Conservation (phyloP, 495 filamentous ascomycete genomes). For the Aspergillus incahuasiensis region DNA sequence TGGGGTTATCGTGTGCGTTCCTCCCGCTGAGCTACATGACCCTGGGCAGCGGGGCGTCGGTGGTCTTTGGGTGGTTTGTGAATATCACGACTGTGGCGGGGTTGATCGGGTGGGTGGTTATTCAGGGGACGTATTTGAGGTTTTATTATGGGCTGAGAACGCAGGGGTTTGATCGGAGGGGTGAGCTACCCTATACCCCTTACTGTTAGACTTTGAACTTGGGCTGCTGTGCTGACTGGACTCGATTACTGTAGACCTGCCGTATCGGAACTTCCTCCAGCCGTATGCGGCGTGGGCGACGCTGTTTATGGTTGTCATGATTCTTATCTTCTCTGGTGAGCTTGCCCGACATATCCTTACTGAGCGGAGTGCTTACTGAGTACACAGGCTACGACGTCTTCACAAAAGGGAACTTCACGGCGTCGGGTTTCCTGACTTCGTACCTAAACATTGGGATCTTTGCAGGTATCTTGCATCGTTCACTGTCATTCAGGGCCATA, state of each 20-base stretch:
- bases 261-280: background rate
- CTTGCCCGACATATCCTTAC: background rate
- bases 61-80: conserved; percentile 57
- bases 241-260: background rate
- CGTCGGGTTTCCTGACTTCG: background rate
- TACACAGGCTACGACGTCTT: background rate
- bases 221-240: too few species aligned
- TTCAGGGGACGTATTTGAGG: conserved; percentile 57
- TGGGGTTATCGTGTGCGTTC: conserved; percentile 31
- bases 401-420: background rate
- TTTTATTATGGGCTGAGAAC: conserved; percentile 56
- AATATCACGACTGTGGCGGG: conserved; percentile 54
- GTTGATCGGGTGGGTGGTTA: conserved; percentile 58
- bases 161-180: conserved; percentile 50
- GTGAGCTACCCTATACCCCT: background rate
- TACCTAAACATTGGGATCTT: background rate
- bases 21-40: conserved; percentile 52
- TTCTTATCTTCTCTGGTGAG: background rate
- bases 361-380: too few species aligned
- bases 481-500: too few species aligned
- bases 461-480: too few species aligned
- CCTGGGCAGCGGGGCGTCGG: conserved; percentile 28
- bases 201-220: background rate
- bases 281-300: background rate
- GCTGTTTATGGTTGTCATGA: background rate